Percentiles rank a stretch among this genome's conserved stretches.
phyloP scores from a whole-genome alignment of 352 stramenopile genomes.

The Pythium oligandrum region DNA sequence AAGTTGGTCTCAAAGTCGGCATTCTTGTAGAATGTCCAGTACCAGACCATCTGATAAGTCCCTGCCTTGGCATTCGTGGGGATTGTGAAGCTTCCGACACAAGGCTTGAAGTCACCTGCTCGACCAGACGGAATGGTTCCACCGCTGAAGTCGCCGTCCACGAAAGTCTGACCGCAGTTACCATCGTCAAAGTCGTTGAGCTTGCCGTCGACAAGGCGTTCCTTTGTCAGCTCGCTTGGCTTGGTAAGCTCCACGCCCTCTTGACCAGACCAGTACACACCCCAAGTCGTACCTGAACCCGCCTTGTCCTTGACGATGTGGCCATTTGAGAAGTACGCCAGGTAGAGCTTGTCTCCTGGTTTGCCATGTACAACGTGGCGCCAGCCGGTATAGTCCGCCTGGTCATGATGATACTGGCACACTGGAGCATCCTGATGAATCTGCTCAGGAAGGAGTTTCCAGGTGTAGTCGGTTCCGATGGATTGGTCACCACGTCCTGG shows the following conservation, averaged over 20 bases:
- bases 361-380: conserved; percentile 17
- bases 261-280: conserved; percentile 29
- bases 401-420: conserved; percentile 18
- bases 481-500: conserved; percentile 16
- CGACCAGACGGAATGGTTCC: conserved; percentile 10
- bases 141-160: not conserved
- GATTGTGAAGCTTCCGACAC: conserved; percentile 27
- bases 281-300: conserved; percentile 17
- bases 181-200: conserved; percentile 25
- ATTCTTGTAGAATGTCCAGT: conserved; percentile 24
- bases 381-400: conserved; percentile 20
- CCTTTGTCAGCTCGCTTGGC: conserved; percentile 23
- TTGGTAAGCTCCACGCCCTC: conserved; percentile 20
- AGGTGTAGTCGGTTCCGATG: conserved; percentile 21
- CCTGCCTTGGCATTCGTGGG: conserved; percentile 14
- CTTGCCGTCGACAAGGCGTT: conserved; percentile 20
- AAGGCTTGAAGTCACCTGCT: conserved; percentile 25
- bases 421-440: conserved; percentile 7
- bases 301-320: conserved; percentile 23
- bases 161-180: conserved; percentile 25
- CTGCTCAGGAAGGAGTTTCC: conserved; percentile 19
- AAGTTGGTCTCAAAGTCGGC: conserved; percentile 5
- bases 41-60: conserved; percentile 33
- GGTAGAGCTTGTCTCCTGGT: conserved; percentile 22
- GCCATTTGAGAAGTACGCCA: conserved; percentile 21